Base-by-base conservation (phyloP, 371 early-diverging fungal genomes). In the Mortierella sp. region DNA sequence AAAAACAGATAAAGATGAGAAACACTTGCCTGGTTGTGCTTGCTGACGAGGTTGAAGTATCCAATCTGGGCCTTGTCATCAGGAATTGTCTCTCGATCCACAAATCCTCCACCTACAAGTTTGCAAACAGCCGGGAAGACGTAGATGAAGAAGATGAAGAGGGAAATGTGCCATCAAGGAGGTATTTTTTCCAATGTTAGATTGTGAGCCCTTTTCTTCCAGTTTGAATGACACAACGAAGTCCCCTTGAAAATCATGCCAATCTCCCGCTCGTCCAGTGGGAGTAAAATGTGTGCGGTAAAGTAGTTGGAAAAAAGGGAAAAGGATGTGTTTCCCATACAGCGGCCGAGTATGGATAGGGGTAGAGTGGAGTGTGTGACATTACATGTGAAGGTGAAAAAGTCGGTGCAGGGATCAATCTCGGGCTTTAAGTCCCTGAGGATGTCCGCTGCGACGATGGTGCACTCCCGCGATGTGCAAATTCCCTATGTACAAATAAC, bases 391-490 rank as follows among this genome's bases (percentile, higher is more conserved):
- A 89, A 94, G 60, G 88, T 87, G 72, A 90, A 92, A 78, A 92
- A 92, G 78, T 92, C 91, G 41, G 88, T 81, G 77, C 93, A 93
- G 16, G 93, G 93, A 79, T 93, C 89, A 27, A 88, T 87, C 29
- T 74, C 79, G 18, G 77, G 79, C 77, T 92, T 90, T 68, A 93
- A 90, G 54, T 91, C 90, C 71, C 85, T 71, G 12, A 91, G 74
- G 63, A 94, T 91, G 65, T 93, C 89, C 2, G 93, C 91, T 21
- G 95, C 93, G 3, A 91, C 89, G 72, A 92, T 80, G 3, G 93
- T 90, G 80, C 95, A 94, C 74, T 92, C 91, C n/a, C 92, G 87
- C 32, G 93, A 88, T 3, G 76, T 75, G 60, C 89, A 89, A 21
- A 84, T 89, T 18, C 77, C 86, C 86, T 88, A 75, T 43, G 10